Conservation (phyloP, 352 stramenopile genomes). For the Phytophthora sp. region DNA sequence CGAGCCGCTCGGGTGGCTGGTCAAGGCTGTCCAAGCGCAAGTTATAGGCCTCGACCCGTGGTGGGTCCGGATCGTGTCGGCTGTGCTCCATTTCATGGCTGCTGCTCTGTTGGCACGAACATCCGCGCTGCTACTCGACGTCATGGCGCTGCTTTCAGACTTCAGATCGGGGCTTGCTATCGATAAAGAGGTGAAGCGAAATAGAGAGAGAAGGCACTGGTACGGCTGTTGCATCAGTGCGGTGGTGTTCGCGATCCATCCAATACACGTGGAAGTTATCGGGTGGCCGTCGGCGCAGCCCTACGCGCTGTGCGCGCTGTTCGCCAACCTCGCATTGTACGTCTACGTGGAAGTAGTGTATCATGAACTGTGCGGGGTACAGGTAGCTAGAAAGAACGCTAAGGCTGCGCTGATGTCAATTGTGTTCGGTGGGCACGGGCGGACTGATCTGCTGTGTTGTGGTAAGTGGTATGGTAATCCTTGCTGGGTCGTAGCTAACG, state of each 20-base stretch:
- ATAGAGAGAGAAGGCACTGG: slow-evolving; percentile 7
- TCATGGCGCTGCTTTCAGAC: slow-evolving; percentile 24
- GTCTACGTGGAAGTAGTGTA: slow-evolving; percentile 30
- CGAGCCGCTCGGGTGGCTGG: slow-evolving; percentile 68
- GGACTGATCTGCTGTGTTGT: slow-evolving; percentile 22
- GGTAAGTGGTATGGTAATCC: slow-evolving; percentile 2
- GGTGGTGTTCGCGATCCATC: slow-evolving; percentile 65
- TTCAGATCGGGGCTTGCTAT: background rate
- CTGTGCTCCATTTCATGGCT: slow-evolving; percentile 47
- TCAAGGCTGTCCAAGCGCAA: slow-evolving; percentile 59
- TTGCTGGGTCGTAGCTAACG: slow-evolving; percentile 1
- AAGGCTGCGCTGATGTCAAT: slow-evolving; percentile 4
- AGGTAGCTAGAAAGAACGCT: background rate
- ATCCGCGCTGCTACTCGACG: slow-evolving; percentile 35
- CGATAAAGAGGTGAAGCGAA: background rate
- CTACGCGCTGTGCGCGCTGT: slow-evolving; percentile 63
- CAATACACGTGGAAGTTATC: slow-evolving; percentile 70
- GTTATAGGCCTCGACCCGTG: slow-evolving; percentile 44
- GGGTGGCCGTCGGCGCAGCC: slow-evolving; percentile 75
- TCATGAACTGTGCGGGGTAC: slow-evolving; percentile 1
- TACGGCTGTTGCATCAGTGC: slow-evolving; percentile 49
- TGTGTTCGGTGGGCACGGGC: slow-evolving; percentile 9
- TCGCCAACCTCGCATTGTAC: slow-evolving; percentile 52
- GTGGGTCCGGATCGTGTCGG: slow-evolving; percentile 47
- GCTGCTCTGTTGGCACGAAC: slow-evolving; percentile 35